Evolutionary conservation across 1,284 basidiomycete species (phyloP).

Genomic region (Rhodotorula sp.): DNA sequence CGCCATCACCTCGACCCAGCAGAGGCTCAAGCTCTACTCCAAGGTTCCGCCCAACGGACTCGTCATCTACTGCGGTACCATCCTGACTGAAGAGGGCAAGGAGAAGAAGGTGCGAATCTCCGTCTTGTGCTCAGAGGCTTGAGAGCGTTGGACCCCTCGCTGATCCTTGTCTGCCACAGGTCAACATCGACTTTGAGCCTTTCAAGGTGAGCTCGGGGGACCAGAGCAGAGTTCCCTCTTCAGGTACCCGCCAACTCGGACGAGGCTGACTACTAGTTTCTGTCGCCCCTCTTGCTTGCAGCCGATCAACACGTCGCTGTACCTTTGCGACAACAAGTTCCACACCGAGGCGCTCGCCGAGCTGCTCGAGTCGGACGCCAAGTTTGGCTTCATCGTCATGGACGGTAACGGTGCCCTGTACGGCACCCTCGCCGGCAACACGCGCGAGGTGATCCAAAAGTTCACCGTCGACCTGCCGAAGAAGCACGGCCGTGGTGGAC

Average conservation of each 20-base stretch:
- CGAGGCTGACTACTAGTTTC: not conserved
- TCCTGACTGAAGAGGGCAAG: constrained; percentile 97
- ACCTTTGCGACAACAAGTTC: constrained; percentile 99
- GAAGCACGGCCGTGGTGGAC: constrained; percentile 97
- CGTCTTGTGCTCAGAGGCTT: no score
- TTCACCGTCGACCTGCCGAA: constrained; percentile 99
- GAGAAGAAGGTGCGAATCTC: constrained; percentile 89
- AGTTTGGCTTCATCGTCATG: constrained; percentile 99
- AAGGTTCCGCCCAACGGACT: constrained; percentile 95
- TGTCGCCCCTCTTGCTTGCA: constrained; percentile 47
- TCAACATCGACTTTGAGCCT: constrained; percentile 86
- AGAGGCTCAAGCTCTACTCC: constrained; percentile 93
- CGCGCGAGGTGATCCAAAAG: constrained; percentile 94
- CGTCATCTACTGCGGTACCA: constrained; percentile 85
- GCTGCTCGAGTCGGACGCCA: constrained; percentile 93
- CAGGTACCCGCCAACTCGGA: constrained; percentile 54
- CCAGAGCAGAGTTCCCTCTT: not conserved
- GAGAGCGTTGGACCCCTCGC: no score
- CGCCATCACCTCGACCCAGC: constrained; percentile 98
- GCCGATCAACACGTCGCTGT: constrained; percentile 97
- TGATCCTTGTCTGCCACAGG: constrained; percentile 21
- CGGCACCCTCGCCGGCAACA: constrained; percentile 94
- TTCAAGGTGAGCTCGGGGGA: constrained; percentile 44
- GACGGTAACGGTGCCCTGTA: constrained; percentile 97
- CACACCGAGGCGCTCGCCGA: constrained; percentile 97